Evolutionary conservation across 2,329 filamentous ascomycete species (phyloP).

Genomic region (Anisogramma anomala): DNA sequence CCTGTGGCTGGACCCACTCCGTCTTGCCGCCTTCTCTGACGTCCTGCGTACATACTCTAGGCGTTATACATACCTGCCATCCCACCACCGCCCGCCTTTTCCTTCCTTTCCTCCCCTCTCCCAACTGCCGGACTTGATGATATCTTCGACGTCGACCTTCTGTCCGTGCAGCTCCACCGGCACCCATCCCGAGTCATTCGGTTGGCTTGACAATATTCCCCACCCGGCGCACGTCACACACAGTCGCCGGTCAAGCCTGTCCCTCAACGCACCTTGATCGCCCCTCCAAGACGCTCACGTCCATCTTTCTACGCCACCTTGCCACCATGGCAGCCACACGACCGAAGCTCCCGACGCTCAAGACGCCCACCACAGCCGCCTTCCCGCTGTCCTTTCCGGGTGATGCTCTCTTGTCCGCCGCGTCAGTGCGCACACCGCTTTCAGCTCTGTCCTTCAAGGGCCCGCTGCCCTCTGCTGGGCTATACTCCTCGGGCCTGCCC

Average conservation of each 20-base stretch:
- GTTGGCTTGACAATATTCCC: conserved; percentile 28
- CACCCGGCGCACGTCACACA: conserved; percentile 4
- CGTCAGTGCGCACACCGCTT: conserved; percentile 58
- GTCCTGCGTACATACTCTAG: conserved; percentile 9
- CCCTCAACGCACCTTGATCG: conserved; percentile 1
- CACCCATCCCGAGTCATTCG: conserved; percentile 29
- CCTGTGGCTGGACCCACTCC: conserved; percentile 1
- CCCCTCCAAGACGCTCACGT: conserved; percentile 7
- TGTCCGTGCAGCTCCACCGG: conserved; percentile 27
- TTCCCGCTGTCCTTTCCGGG: conserved; percentile 48
- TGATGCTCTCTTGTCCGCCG: conserved; percentile 24
- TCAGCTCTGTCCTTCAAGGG: conserved; percentile 34
- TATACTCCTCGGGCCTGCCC: conserved; percentile 29
- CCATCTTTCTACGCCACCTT: conserved; percentile 7
- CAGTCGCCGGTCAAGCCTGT: conserved; percentile 9
- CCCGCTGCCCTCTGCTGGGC: conserved; percentile 26
- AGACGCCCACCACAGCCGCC: conserved; percentile 50
- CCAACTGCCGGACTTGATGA: conserved; percentile 24
- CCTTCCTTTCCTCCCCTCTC: conserved; percentile 18
- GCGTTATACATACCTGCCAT: conserved; percentile 10
- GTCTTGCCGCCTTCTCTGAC: conserved; percentile 14
- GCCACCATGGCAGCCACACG: conserved; percentile 40
- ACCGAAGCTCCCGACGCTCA: conserved; percentile 47
- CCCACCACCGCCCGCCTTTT: conserved; percentile 18
- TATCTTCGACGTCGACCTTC: conserved; percentile 22